Evolutionary conservation across 768 basidiomycete species (phyloP).

Genomic region (Rhizopogon roseolus): DNA sequence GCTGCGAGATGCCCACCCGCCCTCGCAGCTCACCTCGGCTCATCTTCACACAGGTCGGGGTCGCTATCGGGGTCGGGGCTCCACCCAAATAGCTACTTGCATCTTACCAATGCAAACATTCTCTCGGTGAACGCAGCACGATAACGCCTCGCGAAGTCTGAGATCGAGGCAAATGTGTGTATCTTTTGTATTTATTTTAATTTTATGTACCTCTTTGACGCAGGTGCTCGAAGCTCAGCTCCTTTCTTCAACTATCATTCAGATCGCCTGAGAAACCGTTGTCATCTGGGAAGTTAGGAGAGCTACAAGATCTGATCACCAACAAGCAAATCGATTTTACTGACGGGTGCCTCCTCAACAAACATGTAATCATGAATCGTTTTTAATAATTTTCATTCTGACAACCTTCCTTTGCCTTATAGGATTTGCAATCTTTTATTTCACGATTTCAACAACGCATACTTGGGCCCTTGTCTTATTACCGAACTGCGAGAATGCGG

Average conservation of each 20-base stretch:
- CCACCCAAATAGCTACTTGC: too few relatives aligned
- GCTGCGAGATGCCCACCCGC: too few relatives aligned
- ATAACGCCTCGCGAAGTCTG: too few relatives aligned
- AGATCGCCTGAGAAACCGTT: background rate
- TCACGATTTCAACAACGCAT: constrained; percentile 45
- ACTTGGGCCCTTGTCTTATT: constrained; percentile 75
- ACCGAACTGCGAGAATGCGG: constrained; percentile 56
- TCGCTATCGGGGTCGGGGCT: too few relatives aligned
- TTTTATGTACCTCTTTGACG: background rate
- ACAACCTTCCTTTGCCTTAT: background rate
- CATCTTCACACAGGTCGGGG: too few relatives aligned
- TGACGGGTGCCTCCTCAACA: constrained; percentile 13
- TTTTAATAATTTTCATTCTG: background rate
- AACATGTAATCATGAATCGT: constrained; percentile 9
- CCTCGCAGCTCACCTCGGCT: too few relatives aligned
- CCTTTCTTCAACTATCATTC: constrained; percentile 14
- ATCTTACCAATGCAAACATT: too few relatives aligned
- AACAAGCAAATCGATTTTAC: background rate
- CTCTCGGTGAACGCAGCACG: too few relatives aligned
- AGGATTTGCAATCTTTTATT: constrained; percentile 57
- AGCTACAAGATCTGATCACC: constrained; percentile 6
- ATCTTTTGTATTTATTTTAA: background rate
- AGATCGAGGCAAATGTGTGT: constrained; percentile 56
- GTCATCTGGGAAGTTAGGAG: background rate
- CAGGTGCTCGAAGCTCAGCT: constrained; percentile 14